phyloP scores from a whole-genome alignment of 371 early-diverging fungal species.

The Mortierella sp. region DNA sequence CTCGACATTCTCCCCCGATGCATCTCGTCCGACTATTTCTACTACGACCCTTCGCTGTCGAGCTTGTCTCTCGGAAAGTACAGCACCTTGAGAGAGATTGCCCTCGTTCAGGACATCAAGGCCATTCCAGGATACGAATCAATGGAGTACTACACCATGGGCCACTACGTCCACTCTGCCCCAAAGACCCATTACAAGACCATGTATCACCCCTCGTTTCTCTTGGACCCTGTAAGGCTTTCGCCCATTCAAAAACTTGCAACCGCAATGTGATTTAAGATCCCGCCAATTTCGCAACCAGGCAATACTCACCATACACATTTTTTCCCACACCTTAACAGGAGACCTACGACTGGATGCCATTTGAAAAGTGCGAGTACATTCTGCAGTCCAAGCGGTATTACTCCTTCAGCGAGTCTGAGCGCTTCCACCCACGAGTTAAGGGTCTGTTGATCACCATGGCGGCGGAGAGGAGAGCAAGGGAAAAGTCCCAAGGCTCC shows the following conservation, averaged over 20 bases:
- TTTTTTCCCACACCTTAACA: conserved; percentile 5
- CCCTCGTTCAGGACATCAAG: conserved; percentile 59
- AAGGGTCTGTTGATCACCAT: conserved; percentile 51
- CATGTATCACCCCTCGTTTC: conserved; percentile 84
- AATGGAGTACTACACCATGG: conserved; percentile 66
- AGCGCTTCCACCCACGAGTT: conserved; percentile 45
- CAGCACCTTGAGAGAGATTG: conserved; percentile 86
- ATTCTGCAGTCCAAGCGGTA: conserved; percentile 51
- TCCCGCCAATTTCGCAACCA: not conserved
- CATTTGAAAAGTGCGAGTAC: conserved; percentile 45
- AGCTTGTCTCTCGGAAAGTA: conserved; percentile 87
- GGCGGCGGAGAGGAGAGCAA: conserved; percentile 35
- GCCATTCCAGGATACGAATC: conserved; percentile 39
- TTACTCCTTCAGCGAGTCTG: conserved; percentile 44
- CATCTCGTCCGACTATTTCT: conserved; percentile 92
- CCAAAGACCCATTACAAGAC: conserved; percentile 95
- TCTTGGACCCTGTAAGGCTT: conserved; percentile 74
- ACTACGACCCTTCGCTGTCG: conserved; percentile 88
- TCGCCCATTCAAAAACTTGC: not conserved
- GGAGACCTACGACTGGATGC: conserved; percentile 49
- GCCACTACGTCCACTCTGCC: conserved; percentile 90
- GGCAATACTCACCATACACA: not conserved
- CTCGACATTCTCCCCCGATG: conserved; percentile 91
- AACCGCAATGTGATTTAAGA: not conserved
- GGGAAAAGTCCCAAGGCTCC: conserved; percentile 20